phyloP scores from a whole-genome alignment of 108 stramenopile genomes.

The Fistulifera solaris region DNA sequence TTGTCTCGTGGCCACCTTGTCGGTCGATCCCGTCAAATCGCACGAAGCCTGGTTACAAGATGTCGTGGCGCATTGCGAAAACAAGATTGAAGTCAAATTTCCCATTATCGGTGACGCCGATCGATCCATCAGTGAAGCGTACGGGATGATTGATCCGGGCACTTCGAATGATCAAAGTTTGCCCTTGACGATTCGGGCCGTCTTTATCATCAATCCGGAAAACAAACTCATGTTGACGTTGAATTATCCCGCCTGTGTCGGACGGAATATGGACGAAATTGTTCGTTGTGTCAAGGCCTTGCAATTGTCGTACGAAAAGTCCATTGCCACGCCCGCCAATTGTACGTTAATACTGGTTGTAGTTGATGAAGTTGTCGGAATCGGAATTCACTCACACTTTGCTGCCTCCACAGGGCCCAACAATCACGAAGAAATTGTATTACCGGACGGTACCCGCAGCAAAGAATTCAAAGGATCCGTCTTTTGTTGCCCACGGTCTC shows the following conservation, averaged over 20 bases:
- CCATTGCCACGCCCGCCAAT: conserved; percentile 64
- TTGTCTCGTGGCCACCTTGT: conserved; percentile 56
- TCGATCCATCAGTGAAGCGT: conserved; percentile 42
- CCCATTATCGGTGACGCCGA: conserved; percentile 79
- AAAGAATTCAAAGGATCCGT: conserved; percentile 48
- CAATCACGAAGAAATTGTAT: conserved; percentile 41
- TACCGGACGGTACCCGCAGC: conserved; percentile 33
- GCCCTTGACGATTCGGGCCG: conserved; percentile 67
- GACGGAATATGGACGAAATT: conserved; percentile 80
- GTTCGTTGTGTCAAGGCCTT: conserved; percentile 64
- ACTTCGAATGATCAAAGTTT: conserved; percentile 38
- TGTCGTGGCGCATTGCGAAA: conserved; percentile 62
- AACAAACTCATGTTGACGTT: conserved; percentile 70
- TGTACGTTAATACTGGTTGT: too few species aligned
- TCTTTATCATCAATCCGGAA: conserved; percentile 76
- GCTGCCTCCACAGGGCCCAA: conserved; percentile 17
- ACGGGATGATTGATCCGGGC: conserved; percentile 67
- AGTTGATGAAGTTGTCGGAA: too few species aligned
- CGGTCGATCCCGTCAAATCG: conserved; percentile 58
- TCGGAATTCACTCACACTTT: too few species aligned
- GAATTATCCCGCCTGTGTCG: conserved; percentile 77
- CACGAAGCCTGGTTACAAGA: conserved; percentile 73
- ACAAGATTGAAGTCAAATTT: conserved; percentile 61
- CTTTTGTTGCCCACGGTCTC: conserved; percentile 53
- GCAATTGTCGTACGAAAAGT: conserved; percentile 49